These are phyloP conservation scores for Rubus idaeus DNA, from an alignment of 306 rosid genomes.

Conservation along the genomic window DNA sequence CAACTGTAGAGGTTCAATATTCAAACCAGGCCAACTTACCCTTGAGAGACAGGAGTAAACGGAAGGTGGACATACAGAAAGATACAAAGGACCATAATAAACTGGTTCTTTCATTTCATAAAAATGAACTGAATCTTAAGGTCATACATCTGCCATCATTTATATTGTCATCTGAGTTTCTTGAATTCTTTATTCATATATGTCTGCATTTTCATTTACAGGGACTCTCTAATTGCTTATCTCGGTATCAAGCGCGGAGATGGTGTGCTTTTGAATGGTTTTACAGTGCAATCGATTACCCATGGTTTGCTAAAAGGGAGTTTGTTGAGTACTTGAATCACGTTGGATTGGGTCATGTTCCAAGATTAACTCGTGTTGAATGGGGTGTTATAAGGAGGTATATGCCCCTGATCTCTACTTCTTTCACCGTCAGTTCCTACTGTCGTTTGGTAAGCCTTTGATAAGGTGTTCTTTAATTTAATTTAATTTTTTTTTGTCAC, in stretches of 20 bases:
- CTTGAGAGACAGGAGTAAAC: constrained; percentile 48
- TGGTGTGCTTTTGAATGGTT: constrained; percentile 97
- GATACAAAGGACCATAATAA: constrained; percentile 43
- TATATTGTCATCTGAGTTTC: constrained; percentile 17
- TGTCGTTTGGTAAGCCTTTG: not conserved
- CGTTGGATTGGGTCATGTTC: constrained; percentile 93
- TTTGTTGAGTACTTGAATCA: constrained; percentile 89
- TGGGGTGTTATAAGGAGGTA: constrained; percentile 98
- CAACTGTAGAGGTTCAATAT: constrained; percentile 45
- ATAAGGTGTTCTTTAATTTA: not conserved
- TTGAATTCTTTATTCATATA: constrained; percentile 12
- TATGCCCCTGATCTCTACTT: constrained; percentile 35
- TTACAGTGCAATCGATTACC: constrained; percentile 93
- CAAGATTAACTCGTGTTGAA: constrained; percentile 91
- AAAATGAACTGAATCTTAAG: constrained; percentile 42
- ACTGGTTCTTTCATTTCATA: constrained; percentile 28
- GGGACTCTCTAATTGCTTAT: constrained; percentile 72
- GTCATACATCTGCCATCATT: constrained; percentile 38
- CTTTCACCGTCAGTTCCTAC: constrained; percentile 20
- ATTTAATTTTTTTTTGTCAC: constrained; percentile 15
- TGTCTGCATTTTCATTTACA: constrained; percentile 31
- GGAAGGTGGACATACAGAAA: constrained; percentile 56
- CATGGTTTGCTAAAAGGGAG: constrained; percentile 95
- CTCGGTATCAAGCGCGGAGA: constrained; percentile 62
- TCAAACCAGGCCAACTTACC: constrained; percentile 44